phyloP scores from a whole-genome alignment of 805 yeast species.

The Kuraishia capsulata region DNA sequence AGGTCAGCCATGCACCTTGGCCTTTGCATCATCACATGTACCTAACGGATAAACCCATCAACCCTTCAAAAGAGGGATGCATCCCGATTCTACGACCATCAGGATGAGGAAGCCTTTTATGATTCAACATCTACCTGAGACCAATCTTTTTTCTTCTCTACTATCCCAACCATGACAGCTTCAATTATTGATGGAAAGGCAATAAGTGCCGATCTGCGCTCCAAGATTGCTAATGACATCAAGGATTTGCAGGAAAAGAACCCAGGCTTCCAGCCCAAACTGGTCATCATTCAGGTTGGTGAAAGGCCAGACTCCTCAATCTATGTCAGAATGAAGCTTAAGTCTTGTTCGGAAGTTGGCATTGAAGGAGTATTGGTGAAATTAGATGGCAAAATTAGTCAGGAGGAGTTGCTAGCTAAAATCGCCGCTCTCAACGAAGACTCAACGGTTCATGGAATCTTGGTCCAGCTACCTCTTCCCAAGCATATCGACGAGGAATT shows the following conservation, averaged over 20 bases:
- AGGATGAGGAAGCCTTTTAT: no score
- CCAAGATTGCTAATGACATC: slow-evolving; percentile 39
- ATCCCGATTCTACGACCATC: no score
- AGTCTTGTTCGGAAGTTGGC: slow-evolving; percentile 67
- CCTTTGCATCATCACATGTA: no score
- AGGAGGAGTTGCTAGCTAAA: slow-evolving; percentile 43
- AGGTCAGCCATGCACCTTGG: no score
- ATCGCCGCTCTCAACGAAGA: slow-evolving; percentile 52
- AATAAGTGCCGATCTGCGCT: slow-evolving; percentile 38
- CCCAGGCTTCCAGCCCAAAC: slow-evolving; percentile 52
- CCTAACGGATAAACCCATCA: no score
- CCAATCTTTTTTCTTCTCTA: no score
- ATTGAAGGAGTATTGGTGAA: slow-evolving; percentile 52
- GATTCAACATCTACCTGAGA: no score
- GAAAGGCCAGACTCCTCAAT: slow-evolving; percentile 72
- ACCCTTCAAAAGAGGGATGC: no score
- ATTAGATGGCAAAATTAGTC: slow-evolving; percentile 46
- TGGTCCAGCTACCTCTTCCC: slow-evolving; percentile 75
- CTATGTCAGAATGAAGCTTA: slow-evolving; percentile 71
- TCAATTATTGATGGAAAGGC: slow-evolving; percentile 50
- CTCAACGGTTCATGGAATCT: slow-evolving; percentile 55
- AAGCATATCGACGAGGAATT: slow-evolving; percentile 56
- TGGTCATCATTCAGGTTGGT: slow-evolving; percentile 73
- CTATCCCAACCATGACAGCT: background rate
- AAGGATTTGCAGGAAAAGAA: slow-evolving; percentile 28